phyloP scores from a whole-genome alignment of 2,329 filamentous ascomycete genomes.

The Akanthomyces muscarius region DNA sequence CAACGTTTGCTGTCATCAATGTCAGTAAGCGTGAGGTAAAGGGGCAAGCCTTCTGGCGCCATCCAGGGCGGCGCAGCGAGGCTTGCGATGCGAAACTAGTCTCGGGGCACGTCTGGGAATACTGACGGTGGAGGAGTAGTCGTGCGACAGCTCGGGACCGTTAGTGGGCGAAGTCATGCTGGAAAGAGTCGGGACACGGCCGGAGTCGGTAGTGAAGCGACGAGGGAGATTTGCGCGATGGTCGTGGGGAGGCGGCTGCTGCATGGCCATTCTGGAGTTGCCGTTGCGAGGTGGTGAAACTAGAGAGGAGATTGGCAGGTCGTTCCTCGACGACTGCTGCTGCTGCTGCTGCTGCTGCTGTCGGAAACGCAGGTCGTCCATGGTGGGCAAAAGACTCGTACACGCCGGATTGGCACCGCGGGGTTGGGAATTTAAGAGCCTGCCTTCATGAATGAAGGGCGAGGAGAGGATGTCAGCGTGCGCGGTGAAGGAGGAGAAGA shows the following conservation, averaged over 20 bases:
- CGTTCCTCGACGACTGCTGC: constrained; percentile 73
- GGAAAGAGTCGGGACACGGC: constrained; percentile 72
- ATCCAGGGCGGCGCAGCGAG: neutral
- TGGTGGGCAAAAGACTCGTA: constrained; percentile 38
- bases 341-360: constrained; percentile 2
- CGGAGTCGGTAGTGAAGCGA: constrained; percentile 89
- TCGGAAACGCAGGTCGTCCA: constrained; percentile 78
- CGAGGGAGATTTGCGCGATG: constrained; percentile 75
- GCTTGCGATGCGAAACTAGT: neutral
- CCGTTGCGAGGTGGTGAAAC: constrained; percentile 70
- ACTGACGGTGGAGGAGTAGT: constrained; percentile 41
- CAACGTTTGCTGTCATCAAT: constrained; percentile 45
- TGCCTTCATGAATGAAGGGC: constrained; percentile 34
- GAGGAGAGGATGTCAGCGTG: constrained; percentile 30
- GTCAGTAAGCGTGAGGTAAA: constrained; percentile 2
- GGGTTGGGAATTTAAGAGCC: constrained; percentile 28
- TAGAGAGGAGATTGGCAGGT: constrained; percentile 69
- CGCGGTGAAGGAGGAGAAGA: constrained; percentile 22
- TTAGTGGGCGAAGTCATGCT: constrained; percentile 54
- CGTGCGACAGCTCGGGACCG: constrained; percentile 43
- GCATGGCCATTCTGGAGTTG: constrained; percentile 53
- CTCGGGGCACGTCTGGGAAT: neutral
- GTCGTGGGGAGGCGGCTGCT: constrained; percentile 54
- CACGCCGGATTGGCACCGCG: constrained; percentile 36
- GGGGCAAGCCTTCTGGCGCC: neutral